Evolutionary conservation across 2,329 filamentous ascomycete species (phyloP).

Genomic region (Blastomyces emzantsi): DNA sequence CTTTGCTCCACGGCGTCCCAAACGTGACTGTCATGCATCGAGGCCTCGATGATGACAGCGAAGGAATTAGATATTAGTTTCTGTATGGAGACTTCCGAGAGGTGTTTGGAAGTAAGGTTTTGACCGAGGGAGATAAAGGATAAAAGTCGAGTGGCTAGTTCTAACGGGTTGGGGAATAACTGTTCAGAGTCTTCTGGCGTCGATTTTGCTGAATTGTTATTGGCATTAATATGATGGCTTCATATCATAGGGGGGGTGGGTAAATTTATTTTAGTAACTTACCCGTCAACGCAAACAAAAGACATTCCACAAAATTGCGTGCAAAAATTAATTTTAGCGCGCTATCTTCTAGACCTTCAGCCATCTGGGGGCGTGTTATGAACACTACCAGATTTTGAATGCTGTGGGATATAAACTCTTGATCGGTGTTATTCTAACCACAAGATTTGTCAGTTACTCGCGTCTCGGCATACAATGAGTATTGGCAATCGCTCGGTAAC

Average conservation of each 20-base stretch:
- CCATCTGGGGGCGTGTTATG: conserved; percentile 50
- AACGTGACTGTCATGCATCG: conserved; percentile 38
- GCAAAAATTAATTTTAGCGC: conserved; percentile 44
- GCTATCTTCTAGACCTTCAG: conserved; percentile 38
- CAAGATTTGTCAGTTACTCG: conserved; percentile 3
- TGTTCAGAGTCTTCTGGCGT: conserved; percentile 21
- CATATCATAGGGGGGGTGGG: background rate
- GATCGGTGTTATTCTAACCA: conserved; percentile 25
- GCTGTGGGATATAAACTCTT: conserved; percentile 34
- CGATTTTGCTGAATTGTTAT: conserved; percentile 20
- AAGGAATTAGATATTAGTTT: conserved; percentile 38
- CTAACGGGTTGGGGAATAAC: conserved; percentile 28
- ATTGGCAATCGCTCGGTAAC: conserved; percentile 1
- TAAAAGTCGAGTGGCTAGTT: conserved; percentile 30
- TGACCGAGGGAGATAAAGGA: conserved; percentile 27
- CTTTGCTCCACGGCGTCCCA: conserved; percentile 39
- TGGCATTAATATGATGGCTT: conserved; percentile 2
- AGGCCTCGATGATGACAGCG: conserved; percentile 42
- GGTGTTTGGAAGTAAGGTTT: conserved; percentile 12
- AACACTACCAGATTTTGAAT: conserved; percentile 51
- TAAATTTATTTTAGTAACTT: conserved; percentile 16
- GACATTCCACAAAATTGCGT: conserved; percentile 48
- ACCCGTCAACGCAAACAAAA: conserved; percentile 50
- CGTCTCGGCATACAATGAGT: conserved; percentile 11
- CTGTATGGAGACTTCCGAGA: conserved; percentile 20